These are phyloP conservation scores for Globomyces pollinis-pini DNA, from an alignment of 192 early-diverging fungal species.

Conservation along the genomic window DNA sequence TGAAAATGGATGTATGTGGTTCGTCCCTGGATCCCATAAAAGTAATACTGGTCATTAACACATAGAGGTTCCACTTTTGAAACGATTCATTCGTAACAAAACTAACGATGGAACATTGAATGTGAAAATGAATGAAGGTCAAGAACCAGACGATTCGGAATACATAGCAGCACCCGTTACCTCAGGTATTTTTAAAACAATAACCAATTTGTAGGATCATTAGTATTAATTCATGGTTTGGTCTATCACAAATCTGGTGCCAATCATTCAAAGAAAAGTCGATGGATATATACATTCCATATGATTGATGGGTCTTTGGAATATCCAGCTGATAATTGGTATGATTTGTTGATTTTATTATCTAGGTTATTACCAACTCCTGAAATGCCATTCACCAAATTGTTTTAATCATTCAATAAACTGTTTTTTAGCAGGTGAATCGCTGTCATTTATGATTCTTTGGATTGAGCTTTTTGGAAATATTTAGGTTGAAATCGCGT, in stretches of 20 bases:
- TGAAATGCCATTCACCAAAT: conserved; percentile 25
- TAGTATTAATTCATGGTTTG: conserved; percentile 86
- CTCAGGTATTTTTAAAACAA: too few species aligned
- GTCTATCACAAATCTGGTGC: conserved; percentile 76
- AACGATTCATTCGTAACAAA: conserved; percentile 57
- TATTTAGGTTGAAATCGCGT: too few species aligned
- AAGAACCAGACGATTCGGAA: conserved; percentile 47
- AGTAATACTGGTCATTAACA: conserved; percentile 21
- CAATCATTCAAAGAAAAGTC: conserved; percentile 66
- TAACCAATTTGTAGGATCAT: conserved; percentile 49
- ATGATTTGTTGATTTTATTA: too few species aligned
- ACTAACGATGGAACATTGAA: conserved; percentile 52
- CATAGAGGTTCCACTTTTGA: conserved; percentile 46
- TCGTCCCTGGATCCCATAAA: conserved; percentile 78
- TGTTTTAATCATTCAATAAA: conserved; percentile 10
- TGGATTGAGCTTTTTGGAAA: too few species aligned
- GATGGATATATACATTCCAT: conserved; percentile 95
- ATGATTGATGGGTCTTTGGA: conserved; percentile 66
- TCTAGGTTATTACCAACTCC: conserved; percentile 21
- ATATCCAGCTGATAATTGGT: conserved; percentile 81
- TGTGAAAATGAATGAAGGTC: conserved; percentile 31
- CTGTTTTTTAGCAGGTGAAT: too few species aligned
- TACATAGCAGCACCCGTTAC: conserved; percentile 47
- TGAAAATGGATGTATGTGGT: conserved; percentile 80
- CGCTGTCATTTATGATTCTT: too few species aligned